Percentiles rank a stretch among this genome's conserved stretches.
Conservation (phyloP, 768 basidiomycete genomes). For the Mycena chlorophos region DNA sequence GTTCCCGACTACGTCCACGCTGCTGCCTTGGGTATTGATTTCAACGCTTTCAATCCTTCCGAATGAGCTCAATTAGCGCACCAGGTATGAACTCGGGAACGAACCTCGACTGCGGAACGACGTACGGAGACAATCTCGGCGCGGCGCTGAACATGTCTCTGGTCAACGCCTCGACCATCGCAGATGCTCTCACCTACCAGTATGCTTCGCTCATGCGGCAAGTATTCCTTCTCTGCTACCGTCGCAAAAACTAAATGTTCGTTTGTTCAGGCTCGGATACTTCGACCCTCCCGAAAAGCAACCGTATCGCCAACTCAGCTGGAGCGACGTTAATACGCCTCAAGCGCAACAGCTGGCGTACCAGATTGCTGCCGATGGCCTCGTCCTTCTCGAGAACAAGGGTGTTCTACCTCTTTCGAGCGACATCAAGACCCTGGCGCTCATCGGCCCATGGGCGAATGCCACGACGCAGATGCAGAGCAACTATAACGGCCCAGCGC, state of each 20-base stretch:
- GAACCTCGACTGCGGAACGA: conserved; percentile 55
- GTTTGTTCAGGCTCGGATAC: conserved; percentile 47
- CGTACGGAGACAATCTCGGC: conserved; percentile 45
- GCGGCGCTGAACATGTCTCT: conserved; percentile 49
- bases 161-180: conserved; percentile 44
- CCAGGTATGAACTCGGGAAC: conserved; percentile 52
- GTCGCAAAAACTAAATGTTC: neutral
- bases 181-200: conserved; percentile 43
- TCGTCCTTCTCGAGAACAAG: conserved; percentile 66
- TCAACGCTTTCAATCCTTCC: too few relatives aligned
- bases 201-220: conserved; percentile 55
- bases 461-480: conserved; percentile 58
- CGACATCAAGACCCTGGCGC: conserved; percentile 47
- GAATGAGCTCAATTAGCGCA: too few relatives aligned
- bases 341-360: conserved; percentile 50
- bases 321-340: conserved; percentile 49
- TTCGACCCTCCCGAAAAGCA: conserved; percentile 52
- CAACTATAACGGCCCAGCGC: conserved; percentile 57
- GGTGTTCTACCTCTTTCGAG: conserved; percentile 51
- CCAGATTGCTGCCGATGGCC: conserved; percentile 51
- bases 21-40: too few relatives aligned
- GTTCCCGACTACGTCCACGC: conserved; percentile 44
- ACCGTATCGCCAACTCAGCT: conserved; percentile 50
- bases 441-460: conserved; percentile 61
- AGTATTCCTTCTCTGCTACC: too few relatives aligned